Evolutionary conservation across 345 rosid genomes (phyloP), one percentile per base, ranked within the genome.

Genomic region (Stellera chamaejasme): DNA sequence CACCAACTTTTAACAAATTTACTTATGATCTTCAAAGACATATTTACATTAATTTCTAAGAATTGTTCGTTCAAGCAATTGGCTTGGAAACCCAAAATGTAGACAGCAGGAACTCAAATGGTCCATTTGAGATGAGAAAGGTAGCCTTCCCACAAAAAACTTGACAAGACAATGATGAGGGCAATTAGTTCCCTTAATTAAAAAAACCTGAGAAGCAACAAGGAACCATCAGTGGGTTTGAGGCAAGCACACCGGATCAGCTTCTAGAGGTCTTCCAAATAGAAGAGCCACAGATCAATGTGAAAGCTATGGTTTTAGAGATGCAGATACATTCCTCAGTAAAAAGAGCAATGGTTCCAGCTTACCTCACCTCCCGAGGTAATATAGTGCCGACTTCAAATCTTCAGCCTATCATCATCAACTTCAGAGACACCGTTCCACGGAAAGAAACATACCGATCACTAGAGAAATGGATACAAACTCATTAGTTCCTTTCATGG

Each of bases 201-300:
- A 56, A 58, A n/a, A 56, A 23, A 45, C 27, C 46, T 46, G 27
- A 43, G 25, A 27, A 16, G 11, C 23, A n/a, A 61, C 10, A 55
- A 25, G 53, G 11, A 43, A 10, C 27, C 64, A 55, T 52, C 36
- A 26, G 50, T 23, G 66, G 63, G 5, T 32, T 32, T 32, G n/a
- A n/a, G n/a, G n/a, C n/a, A 70, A 45, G 65, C 84, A 59, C 72
- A 93, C 97, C 45, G 90, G 80, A 72, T 93, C 96, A 67, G 96
- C 94, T 79, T 89, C 96, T 56, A 93, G 48, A 13, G 96, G 96
- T 66, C 90, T 84, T 71, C 97, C 99, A 71, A 93, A 71, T 43
- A 72, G 55, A 53, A 76, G 79, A 42, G 73, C 72, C 67, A 87
- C 77, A 32, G 3, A 7, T 32, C 7, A 4, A 32, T 32, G 7